Base-by-base conservation (phyloP, 768 basidiomycete genomes). In the Hericium coralloides region DNA sequence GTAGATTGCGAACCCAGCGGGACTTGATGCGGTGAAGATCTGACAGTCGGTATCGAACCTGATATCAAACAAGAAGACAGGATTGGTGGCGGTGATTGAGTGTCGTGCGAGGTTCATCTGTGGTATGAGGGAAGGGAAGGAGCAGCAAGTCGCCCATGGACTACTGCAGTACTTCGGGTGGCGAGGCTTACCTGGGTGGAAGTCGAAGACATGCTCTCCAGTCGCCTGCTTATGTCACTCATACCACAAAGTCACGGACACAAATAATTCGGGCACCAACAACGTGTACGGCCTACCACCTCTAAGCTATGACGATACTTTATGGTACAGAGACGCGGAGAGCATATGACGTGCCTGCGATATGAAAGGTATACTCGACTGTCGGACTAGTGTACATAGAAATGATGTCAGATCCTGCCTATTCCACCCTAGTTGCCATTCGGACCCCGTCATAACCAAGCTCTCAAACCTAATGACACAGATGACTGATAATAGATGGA, bases 31-130 rank as follows among this genome's bases (percentile, higher is more conserved):
- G 0, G 92, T 89, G 72, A 93, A 93, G 69, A 92, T 87, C 61
- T 79, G 76, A 65, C 80, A 85, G 63, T 89, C 87, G n/a, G 84
- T 71, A 65, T 92, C 89, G 64, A 93, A 90, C 59, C 81, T 81
- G 58, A 84, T 83, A 73, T 92, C 84, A 59, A 85, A 77, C 64
- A 93, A 81, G 64, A 84, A 81, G 55, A 89, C 77, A 2, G 89
- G 89, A 57, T 74, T 77, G 39, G 89, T 86, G 22, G 89, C 74
- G 59, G 85, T 82, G 73, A 93, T 91, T 38, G 85, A 84, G 69
- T 90, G 87, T 66, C 91, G 83, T 64, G 84, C 89, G 67, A 92
- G 77, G 77, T 93, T 91, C 90, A 93, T 93, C 73, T 74, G 72
- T 63, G 56, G 43, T 45, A 45, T 45, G 20, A 45, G n/a, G 43